Evolutionary conservation across 192 early-diverging fungal genomes (phyloP).

Genomic region (Chytriomyces confervae): DNA sequence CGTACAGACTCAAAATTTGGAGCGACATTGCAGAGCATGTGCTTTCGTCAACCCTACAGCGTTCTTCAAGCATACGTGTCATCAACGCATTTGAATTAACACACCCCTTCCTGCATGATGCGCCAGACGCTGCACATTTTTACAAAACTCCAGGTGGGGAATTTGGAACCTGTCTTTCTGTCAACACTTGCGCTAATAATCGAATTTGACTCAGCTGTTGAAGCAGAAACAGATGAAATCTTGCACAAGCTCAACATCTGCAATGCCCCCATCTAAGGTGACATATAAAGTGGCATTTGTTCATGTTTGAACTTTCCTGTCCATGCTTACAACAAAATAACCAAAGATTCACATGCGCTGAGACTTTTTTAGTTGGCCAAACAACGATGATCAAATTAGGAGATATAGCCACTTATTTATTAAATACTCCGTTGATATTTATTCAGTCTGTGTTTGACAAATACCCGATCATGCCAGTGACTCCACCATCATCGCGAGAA

Average conservation of each 20-base stretch:
- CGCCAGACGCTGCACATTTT: background rate
- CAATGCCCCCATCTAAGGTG: background rate
- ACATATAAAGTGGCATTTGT: no score
- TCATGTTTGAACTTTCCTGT: no score
- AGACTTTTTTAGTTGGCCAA: no score
- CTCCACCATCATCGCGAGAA: no score
- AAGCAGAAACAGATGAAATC: slow-evolving; percentile 21
- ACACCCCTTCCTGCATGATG: background rate
- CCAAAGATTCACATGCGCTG: no score
- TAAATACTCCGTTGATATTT: no score
- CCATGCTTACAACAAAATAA: no score
- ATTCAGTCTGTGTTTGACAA: no score
- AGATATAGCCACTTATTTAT: no score
- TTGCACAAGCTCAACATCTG: slow-evolving; percentile 30
- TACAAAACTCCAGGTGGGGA: background rate
- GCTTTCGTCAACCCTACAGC: background rate
- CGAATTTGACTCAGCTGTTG: slow-evolving; percentile 9
- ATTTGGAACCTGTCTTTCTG: background rate
- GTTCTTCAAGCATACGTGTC: background rate
- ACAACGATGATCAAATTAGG: no score
- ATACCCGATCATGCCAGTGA: no score
- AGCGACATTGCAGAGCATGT: slow-evolving; percentile 12
- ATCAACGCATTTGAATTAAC: background rate
- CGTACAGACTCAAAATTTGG: slow-evolving; percentile 27
- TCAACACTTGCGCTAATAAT: background rate